These are phyloP conservation scores for Xanthoconium purpureum DNA, from an alignment of 768 basidiomycete genomes.

Conservation along the genomic window DNA sequence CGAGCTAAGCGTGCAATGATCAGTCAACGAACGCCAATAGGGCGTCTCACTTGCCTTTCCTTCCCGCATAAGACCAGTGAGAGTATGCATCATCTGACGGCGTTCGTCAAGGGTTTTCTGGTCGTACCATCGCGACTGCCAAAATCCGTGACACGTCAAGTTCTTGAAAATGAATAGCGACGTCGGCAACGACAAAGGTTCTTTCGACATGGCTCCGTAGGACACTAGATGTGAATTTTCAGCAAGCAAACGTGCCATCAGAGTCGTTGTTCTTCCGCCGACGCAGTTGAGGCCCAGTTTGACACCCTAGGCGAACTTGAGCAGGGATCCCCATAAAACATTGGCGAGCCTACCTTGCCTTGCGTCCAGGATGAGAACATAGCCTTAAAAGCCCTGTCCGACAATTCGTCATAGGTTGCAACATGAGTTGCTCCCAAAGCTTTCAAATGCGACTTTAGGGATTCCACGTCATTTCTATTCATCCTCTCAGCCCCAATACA, in stretches of 20 bases:
- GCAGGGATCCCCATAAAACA: conserved; percentile 6
- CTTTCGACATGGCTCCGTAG: conserved; percentile 89
- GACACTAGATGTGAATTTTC: conserved; percentile 73
- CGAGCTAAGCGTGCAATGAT: conserved; percentile 44
- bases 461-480: conserved; percentile 50
- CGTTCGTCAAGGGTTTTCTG: conserved; percentile 48
- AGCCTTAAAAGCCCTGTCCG: conserved; percentile 50
- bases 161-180: conserved; percentile 85
- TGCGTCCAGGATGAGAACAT: conserved; percentile 63
- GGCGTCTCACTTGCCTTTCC: conserved; percentile 44
- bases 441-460: conserved; percentile 48
- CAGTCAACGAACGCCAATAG: not conserved
- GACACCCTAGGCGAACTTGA: conserved; percentile 31
- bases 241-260: conserved; percentile 68
- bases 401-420: conserved; percentile 72
- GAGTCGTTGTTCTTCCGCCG: conserved; percentile 62
- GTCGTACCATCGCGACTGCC: conserved; percentile 72
- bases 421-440: conserved; percentile 73
- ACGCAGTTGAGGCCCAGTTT: conserved; percentile 56
- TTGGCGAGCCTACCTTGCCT: conserved; percentile 45
- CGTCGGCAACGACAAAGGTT: conserved; percentile 72
- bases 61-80: conserved; percentile 52
- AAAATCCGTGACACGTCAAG: conserved; percentile 71
- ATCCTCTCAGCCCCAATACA: not conserved
- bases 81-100: conserved; percentile 45